phyloP scores from a whole-genome alignment of 1,284 basidiomycete species.

The Cryptococcus depauperatus region DNA sequence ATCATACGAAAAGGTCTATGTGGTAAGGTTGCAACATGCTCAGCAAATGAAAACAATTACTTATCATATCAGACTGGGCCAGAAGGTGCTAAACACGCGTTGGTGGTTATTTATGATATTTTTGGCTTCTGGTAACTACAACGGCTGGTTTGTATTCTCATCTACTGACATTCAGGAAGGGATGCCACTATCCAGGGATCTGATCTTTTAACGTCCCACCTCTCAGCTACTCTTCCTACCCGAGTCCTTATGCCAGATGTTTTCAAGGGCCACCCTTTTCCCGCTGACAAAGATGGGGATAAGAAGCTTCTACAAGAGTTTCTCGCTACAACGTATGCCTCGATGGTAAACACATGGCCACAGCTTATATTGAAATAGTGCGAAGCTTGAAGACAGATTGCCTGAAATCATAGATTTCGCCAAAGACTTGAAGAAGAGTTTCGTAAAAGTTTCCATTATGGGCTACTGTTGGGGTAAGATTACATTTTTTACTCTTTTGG shows the following conservation, averaged over 20 bases:
- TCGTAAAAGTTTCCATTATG: constrained; percentile 26
- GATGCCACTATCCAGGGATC: constrained; percentile 36
- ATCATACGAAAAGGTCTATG: constrained; percentile 34
- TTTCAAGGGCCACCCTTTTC: constrained; percentile 36
- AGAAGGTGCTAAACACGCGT: constrained; percentile 29
- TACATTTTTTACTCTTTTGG: not conserved
- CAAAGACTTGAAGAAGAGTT: constrained; percentile 21
- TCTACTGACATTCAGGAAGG: constrained; percentile 18
- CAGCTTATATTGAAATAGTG: constrained; percentile 15
- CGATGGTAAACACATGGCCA: not conserved
- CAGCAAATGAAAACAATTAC: no score
- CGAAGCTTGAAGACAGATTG: constrained; percentile 32
- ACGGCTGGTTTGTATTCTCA: not conserved
- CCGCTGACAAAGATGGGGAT: constrained; percentile 35
- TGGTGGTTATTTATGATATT: constrained; percentile 33
- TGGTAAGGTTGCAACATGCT: no score
- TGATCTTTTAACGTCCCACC: constrained; percentile 30
- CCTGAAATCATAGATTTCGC: constrained; percentile 36
- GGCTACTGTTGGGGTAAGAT: constrained; percentile 41
- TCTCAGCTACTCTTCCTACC: constrained; percentile 22
- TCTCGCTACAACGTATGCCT: constrained; percentile 32
- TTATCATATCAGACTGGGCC: constrained; percentile 27
- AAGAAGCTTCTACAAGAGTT: constrained; percentile 34
- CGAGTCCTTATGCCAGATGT: constrained; percentile 36
- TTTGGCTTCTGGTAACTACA: constrained; percentile 38